These are phyloP conservation scores for Pseudonectria foliicola DNA, from an alignment of 2,329 filamentous ascomycete genomes.

Conservation along the genomic window DNA sequence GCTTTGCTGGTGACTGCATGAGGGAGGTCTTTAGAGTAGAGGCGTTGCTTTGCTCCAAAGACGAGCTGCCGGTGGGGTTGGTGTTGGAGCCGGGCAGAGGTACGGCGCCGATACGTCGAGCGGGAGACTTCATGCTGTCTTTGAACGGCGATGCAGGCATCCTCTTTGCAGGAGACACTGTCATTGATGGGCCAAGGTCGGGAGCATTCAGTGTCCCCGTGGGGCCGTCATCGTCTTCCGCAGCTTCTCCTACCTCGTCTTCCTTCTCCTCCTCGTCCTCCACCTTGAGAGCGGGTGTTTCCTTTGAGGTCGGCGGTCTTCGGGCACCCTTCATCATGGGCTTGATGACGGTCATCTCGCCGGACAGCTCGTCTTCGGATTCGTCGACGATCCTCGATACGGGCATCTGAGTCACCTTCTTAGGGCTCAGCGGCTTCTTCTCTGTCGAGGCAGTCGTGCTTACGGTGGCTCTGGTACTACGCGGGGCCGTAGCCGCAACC, in stretches of 20 bases:
- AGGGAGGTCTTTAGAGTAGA: constrained; percentile 34
- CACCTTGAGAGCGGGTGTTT: constrained; percentile 3
- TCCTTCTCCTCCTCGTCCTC: constrained; percentile 4
- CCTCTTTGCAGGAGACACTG: constrained; percentile 51
- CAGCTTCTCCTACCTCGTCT: constrained; percentile 3
- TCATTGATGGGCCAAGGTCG: constrained; percentile 30
- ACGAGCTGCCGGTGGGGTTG: constrained; percentile 15
- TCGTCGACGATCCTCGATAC: constrained; percentile 35
- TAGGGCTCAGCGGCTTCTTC: constrained; percentile 53
- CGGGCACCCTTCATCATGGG: constrained; percentile 49
- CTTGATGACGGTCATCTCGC: constrained; percentile 42
- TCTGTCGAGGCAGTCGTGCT: constrained; percentile 26
- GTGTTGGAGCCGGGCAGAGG: constrained; percentile 27
- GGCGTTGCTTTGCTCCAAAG: constrained; percentile 9
- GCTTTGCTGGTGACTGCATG: constrained; percentile 44
- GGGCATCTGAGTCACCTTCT: constrained; percentile 55
- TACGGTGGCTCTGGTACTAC: constrained; percentile 29
- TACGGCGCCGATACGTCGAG: constrained; percentile 34
- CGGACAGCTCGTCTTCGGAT: constrained; percentile 55
- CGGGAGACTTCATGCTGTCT: constrained; percentile 49
- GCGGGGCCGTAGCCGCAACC: constrained; percentile 19
- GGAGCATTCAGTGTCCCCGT: constrained; percentile 20
- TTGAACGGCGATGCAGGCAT: constrained; percentile 45
- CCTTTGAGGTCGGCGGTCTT: constrained; percentile 33
- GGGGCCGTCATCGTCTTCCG: not conserved